Conservation (phyloP, 441 rosid genomes). For the Populus hybrid region DNA sequence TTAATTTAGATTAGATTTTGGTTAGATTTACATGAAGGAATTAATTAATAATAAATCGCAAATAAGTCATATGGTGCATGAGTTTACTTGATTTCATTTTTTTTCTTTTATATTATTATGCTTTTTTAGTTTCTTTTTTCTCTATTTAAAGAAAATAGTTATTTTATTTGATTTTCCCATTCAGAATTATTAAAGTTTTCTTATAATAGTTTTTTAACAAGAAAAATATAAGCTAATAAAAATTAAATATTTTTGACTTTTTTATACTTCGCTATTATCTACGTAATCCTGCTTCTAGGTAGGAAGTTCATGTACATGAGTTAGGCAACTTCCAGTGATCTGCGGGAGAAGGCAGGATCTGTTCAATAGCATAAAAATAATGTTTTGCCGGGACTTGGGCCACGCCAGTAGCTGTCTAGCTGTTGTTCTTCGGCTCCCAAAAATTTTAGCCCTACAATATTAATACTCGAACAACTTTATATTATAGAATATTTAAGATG, state of each 20-base stretch:
- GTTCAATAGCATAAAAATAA: background rate
- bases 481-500: background rate
- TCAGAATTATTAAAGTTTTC: too few relatives aligned
- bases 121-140: too few relatives aligned
- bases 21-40: background rate
- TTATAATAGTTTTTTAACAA: too few relatives aligned
- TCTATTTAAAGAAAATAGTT: too few relatives aligned
- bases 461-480: too few relatives aligned
- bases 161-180: too few relatives aligned
- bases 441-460: background rate
- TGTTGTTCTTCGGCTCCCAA: background rate
- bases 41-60: background rate
- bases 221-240: too few relatives aligned
- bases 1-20: background rate
- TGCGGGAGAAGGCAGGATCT: conserved; percentile 33
- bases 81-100: background rate
- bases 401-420: conserved; percentile 3
- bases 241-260: too few relatives aligned
- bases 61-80: conserved; percentile 9
- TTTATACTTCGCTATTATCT: background rate
- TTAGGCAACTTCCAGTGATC: conserved; percentile 27
- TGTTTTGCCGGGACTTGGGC: conserved; percentile 20
- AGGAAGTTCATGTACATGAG: conserved; percentile 30
- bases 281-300: background rate
- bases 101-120: too few relatives aligned